A percentile compares a stretch with the other conserved stretches of the same genome.
Evolutionary conservation across 176 grass and related monocot genomes (phyloP).

Genomic region (Chloris gayana): DNA sequence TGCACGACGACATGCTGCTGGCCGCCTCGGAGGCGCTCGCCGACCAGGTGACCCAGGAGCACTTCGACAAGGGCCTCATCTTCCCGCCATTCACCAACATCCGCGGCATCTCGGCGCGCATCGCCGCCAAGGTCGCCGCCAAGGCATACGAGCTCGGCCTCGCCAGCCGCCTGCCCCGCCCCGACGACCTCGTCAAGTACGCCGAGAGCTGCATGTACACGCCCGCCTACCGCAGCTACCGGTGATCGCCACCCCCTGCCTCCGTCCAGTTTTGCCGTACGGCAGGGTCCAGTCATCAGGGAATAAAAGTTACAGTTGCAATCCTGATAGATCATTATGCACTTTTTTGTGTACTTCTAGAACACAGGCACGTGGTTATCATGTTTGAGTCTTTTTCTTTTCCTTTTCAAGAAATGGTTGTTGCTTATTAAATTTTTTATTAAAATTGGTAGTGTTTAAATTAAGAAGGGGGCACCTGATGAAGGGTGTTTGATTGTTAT

Average conservation of each 20-base stretch:
- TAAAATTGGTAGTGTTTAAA: neutral
- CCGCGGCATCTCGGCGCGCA: slow-evolving; percentile 84
- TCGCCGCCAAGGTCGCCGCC: slow-evolving; percentile 85
- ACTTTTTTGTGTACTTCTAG: neutral
- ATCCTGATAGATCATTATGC: neutral
- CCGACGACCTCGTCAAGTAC: slow-evolving; percentile 77
- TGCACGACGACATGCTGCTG: slow-evolving; percentile 93
- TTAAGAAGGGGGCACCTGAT: too few relatives aligned
- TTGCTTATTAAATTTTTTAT: too few relatives aligned
- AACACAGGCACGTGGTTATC: neutral
- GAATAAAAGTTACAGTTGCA: neutral
- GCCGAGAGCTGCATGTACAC: slow-evolving; percentile 97
- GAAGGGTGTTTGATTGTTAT: too few relatives aligned
- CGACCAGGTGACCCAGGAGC: slow-evolving; percentile 71
- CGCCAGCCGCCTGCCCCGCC: slow-evolving; percentile 78
- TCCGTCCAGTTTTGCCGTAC: neutral
- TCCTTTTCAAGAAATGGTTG: neutral
- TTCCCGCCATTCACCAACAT: slow-evolving; percentile 96
- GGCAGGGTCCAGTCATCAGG: too few relatives aligned
- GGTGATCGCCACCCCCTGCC: slow-evolving; percentile 23
- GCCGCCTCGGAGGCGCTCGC: slow-evolving; percentile 81
- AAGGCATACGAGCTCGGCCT: slow-evolving; percentile 90
- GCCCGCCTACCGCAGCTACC: slow-evolving; percentile 73
- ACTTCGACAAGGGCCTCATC: slow-evolving; percentile 75
- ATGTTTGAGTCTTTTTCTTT: neutral